Conservation (phyloP, 139 green algal genomes). For the Dunaliella primolecta region DNA sequence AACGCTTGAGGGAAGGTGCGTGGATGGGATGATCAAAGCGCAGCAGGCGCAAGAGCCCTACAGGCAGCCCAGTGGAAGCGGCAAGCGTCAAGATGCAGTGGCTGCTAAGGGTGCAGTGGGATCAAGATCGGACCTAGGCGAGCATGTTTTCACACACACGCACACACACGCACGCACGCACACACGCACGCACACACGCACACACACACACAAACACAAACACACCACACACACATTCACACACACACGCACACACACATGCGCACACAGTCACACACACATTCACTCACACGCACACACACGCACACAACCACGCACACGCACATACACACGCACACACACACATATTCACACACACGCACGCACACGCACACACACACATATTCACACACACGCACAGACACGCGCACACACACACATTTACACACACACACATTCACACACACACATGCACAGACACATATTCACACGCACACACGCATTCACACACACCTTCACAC, state of each 20-base stretch:
- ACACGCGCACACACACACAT: background rate
- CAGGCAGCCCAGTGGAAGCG: too few species aligned
- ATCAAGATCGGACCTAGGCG: too few species aligned
- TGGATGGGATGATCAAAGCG: too few species aligned
- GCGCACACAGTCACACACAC: background rate
- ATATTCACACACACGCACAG: background rate
- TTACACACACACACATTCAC: background rate
- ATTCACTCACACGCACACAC: background rate
- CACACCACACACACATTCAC: background rate
- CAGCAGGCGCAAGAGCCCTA: too few species aligned
- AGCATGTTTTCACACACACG: background rate
- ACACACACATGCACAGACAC: too few species aligned
- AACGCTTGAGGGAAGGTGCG: too few species aligned
- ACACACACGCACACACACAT: too few species aligned
- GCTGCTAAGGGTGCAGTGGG: too few species aligned
- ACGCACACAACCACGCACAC: background rate
- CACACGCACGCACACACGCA: background rate
- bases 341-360: too few species aligned
- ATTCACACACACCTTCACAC: background rate
- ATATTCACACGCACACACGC: background rate
- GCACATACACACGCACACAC: background rate
- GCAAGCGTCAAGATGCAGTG: too few species aligned
- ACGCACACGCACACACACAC: background rate
- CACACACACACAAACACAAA: background rate
- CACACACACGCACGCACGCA: background rate